These are phyloP conservation scores for Echinosphaeria canescens DNA, from an alignment of 2,329 filamentous ascomycete genomes.

Conservation along the genomic window DNA sequence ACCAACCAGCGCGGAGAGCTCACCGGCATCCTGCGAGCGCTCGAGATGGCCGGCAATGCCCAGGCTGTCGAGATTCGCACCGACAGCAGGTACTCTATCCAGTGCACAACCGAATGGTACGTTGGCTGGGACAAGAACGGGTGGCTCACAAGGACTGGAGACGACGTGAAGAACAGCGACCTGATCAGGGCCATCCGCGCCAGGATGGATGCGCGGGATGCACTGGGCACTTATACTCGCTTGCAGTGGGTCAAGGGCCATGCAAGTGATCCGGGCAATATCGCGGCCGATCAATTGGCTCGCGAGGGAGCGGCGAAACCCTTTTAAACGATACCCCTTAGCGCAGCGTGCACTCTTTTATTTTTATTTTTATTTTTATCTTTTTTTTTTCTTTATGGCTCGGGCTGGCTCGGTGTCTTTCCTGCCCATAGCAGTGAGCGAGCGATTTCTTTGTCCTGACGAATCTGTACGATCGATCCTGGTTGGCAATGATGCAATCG, in stretches of 20 bases:
- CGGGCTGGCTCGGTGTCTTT: too few relatives aligned
- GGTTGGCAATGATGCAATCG: too few relatives aligned
- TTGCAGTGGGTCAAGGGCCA: conserved; percentile 92
- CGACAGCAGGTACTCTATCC: conserved; percentile 83
- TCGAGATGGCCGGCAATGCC: conserved; percentile 50
- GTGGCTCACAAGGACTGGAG: conserved; percentile 54
- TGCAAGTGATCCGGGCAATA: conserved; percentile 48
- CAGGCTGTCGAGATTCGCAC: conserved; percentile 57
- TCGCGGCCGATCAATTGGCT: conserved; percentile 60
- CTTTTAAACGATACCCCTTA: too few relatives aligned
- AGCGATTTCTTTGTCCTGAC: too few relatives aligned
- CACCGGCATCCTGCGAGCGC: conserved; percentile 64
- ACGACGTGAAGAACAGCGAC: conserved; percentile 74
- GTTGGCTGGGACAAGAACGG: conserved; percentile 50
- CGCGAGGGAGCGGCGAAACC: conserved; percentile 50
- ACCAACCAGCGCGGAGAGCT: conserved; percentile 96
- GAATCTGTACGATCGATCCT: too few relatives aligned
- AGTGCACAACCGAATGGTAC: conserved; percentile 75
- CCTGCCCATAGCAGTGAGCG: too few relatives aligned
- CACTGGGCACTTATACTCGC: conserved; percentile 34
- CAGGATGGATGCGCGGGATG: conserved; percentile 47
- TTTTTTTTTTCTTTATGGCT: too few relatives aligned
- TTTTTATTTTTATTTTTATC: too few relatives aligned
- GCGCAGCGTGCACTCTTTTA: too few relatives aligned
- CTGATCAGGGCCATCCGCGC: conserved; percentile 51